Evolutionary conservation across 805 yeast species (phyloP), one percentile per base, ranked within the genome.

Genomic region (Sugiyamaella floridensis): DNA sequence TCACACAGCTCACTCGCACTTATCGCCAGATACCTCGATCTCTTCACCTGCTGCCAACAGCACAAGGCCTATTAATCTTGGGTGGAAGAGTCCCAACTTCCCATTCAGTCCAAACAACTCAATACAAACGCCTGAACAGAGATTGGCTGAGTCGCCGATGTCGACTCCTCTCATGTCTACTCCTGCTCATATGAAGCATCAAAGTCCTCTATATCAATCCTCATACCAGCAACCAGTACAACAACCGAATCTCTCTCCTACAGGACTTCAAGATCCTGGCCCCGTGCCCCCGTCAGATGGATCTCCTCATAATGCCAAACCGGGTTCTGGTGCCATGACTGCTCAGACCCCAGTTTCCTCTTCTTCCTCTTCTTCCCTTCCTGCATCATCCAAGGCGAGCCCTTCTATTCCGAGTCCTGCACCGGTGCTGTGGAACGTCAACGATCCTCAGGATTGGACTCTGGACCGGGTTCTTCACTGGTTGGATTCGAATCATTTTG

Each of bases 401-500:
- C 42, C 34, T 9, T 19, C 28, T 18, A 28, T 52, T 20, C 41
- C 47, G n/a, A 53, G 53, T 45, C 53, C 58, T 14, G 50, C 50
- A n/a, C n/a, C 53, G 6, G 55, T 68, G 1, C 63, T 70, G 1
- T 80, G 83, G 83, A 73, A 75, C 20, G 79, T 77, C 0, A 71
- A 72, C 32, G 73, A 74, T 50, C 80, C 85, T 1, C 75, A 73
- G 5, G 83, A 80, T 54, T 89, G 97, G 97, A 80, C 83, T 1
- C 70, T 78, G 57, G 80, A 76, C n/a, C 74, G 85, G 49, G 90
- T 89, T 0, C 54, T 75, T 0, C 64, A 70, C 47, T 89, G 96
- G 95, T 72, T 89, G 22, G 82, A 77, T 7, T 60, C 67, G n/a
- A 76, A 89, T 64, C 75, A 77, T 18, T 89, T 89, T 67, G 84